A percentile compares a stretch with the other conserved stretches of the same genome.
Conservation (phyloP, 495 filamentous ascomycete genomes). For the Emericellopsis terricola region DNA sequence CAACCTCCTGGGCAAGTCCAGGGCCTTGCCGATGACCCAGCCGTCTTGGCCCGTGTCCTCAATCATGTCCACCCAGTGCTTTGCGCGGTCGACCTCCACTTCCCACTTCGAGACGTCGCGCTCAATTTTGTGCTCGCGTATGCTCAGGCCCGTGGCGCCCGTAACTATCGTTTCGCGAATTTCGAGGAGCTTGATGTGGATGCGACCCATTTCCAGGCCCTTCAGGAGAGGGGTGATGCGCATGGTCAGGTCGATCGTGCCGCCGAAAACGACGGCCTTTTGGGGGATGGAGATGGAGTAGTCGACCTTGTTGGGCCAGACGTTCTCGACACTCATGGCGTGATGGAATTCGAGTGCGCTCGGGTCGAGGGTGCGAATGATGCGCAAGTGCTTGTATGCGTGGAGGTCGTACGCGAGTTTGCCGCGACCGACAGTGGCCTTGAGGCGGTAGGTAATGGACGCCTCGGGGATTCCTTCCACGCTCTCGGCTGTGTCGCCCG, state of each 20-base stretch:
- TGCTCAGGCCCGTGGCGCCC: conserved; percentile 27
- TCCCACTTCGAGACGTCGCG: conserved; percentile 45
- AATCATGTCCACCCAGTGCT: conserved; percentile 46
- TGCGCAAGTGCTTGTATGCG: conserved; percentile 60
- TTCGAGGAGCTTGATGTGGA: conserved; percentile 60
- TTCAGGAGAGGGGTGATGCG: conserved; percentile 70
- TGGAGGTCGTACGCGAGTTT: conserved; percentile 67
- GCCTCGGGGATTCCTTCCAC: conserved; percentile 70
- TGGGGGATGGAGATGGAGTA: conserved; percentile 79
- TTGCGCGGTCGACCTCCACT: conserved; percentile 35
- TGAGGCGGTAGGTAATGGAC: conserved; percentile 73
- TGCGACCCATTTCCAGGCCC: conserved; percentile 61
- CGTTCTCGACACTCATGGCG: conserved; percentile 83
- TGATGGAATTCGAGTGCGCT: conserved; percentile 69
- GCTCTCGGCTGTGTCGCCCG: conserved; percentile 65
- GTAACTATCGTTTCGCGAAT: conserved; percentile 46
- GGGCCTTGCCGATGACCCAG: conserved; percentile 47
- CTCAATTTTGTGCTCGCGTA: conserved; percentile 40
- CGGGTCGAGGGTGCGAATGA: conserved; percentile 71
- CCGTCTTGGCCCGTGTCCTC: conserved; percentile 56
- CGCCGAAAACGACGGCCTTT: conserved; percentile 84
- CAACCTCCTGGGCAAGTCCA: conserved; percentile 62
- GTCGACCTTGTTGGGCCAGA: conserved; percentile 89
- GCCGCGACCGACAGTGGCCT: conserved; percentile 66
- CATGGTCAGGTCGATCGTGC: conserved; percentile 60